A percentile compares a stretch with the other conserved stretches of the same genome.
phyloP scores from a whole-genome alignment of 352 stramenopile species.

The Phytophthora crassamura region DNA sequence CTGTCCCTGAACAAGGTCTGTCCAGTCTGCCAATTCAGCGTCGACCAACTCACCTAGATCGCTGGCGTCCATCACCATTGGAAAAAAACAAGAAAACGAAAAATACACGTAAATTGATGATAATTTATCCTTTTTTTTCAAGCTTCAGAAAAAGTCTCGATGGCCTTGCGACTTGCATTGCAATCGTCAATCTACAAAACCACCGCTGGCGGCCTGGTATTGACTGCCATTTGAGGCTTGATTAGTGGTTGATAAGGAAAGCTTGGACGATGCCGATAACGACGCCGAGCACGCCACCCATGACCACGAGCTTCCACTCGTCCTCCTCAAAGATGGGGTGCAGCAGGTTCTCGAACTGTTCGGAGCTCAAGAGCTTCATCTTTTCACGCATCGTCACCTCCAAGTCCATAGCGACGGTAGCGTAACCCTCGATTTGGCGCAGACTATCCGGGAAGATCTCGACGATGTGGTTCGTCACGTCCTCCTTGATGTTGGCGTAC shows the following conservation, averaged over 20 bases:
- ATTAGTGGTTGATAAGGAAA: conserved; percentile 87
- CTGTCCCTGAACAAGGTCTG: conserved; percentile 93
- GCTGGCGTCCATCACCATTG: not conserved
- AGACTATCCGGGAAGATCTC: conserved; percentile 87
- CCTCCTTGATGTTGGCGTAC: conserved; percentile 88
- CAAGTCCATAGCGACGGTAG: conserved; percentile 92
- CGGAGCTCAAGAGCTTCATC: conserved; percentile 90
- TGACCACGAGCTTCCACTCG: conserved; percentile 98
- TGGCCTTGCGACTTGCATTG: conserved; percentile 4
- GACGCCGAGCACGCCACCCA: conserved; percentile 94
- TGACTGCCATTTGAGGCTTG: too few species aligned
- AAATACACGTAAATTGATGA: conserved; percentile 50
- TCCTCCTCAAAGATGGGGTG: conserved; percentile 99
- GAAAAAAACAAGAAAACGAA: conserved; percentile 21
- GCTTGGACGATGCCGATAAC: conserved; percentile 93
- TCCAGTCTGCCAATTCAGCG: conserved; percentile 89
- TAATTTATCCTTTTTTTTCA: conserved; percentile 60
- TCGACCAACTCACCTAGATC: conserved; percentile 56
- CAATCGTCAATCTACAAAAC: conserved; percentile 7
- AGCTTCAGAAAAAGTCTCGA: conserved; percentile 11
- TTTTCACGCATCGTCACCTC: conserved; percentile 92
- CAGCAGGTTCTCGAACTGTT: conserved; percentile 96
- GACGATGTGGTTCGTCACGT: conserved; percentile 90
- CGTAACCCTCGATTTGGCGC: conserved; percentile 94
- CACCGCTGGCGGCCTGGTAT: too few species aligned